A percentile compares a stretch with the other conserved stretches of the same genome.
Conservation (phyloP, 768 basidiomycete genomes). For the Sporobolomyces pararoseus region DNA sequence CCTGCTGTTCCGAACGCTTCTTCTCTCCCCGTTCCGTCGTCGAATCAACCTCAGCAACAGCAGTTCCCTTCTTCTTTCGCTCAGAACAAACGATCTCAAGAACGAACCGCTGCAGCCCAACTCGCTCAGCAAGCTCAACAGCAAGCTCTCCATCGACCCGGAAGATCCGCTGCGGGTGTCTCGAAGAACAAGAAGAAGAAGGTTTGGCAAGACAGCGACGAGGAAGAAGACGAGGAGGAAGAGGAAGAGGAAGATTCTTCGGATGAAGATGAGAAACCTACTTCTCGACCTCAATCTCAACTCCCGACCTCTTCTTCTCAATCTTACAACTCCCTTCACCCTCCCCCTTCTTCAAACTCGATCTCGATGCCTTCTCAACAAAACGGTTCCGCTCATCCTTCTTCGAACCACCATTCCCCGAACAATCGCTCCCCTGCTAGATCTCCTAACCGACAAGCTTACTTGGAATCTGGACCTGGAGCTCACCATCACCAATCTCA, state of each 20-base stretch:
- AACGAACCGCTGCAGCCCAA: conserved; percentile 77
- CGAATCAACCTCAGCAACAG: conserved; percentile 40
- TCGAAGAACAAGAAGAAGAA: conserved; percentile 62
- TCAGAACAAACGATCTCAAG: conserved; percentile 72
- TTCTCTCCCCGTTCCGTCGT: not conserved
- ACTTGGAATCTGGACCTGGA: conserved; percentile 37
- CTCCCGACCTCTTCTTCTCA: not conserved
- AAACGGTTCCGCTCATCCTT: not conserved
- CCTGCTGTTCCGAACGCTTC: conserved; percentile 1
- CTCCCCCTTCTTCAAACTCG: conserved; percentile 1
- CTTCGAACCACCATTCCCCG: not conserved
- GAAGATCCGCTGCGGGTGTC: conserved; percentile 51
- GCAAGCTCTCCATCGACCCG: conserved; percentile 54
- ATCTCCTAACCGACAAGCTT: conserved; percentile 26
- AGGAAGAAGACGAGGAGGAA: conserved; percentile 56
- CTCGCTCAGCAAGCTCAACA: conserved; percentile 72
- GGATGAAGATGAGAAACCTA: conserved; percentile 37
- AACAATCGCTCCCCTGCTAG: conserved; percentile 9
- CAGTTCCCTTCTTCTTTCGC: conserved; percentile 83
- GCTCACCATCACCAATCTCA: conserved; percentile 73
- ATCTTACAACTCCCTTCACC: conserved; percentile 4
- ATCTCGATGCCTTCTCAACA: conserved; percentile 9
- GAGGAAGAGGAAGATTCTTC: conserved; percentile 41
- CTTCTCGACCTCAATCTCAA: conserved; percentile 16
- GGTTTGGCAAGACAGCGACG: conserved; percentile 76